Evolutionary conservation across 2,329 filamentous ascomycete genomes (phyloP), one percentile per base, ranked within the genome.

Genomic region (Shiraia sp.): DNA sequence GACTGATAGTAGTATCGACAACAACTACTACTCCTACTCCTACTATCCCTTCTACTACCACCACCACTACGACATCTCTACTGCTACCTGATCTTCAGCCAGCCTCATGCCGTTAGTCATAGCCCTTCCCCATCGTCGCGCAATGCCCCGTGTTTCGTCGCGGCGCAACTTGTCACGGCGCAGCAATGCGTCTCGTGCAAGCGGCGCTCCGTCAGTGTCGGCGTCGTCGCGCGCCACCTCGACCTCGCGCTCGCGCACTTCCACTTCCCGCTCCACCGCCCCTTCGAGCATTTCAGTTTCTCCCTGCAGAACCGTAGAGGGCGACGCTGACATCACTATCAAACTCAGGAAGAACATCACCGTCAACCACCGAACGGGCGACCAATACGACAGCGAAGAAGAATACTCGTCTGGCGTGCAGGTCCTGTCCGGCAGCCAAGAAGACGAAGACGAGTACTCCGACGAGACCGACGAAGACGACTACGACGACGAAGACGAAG

Each of bases 51-150:
- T 45, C 47, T 46, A 49, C 55, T 51, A 54, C 59, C 55, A 53
- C 59, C 59, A 64, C n/a, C n/a, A n/a, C n/a, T n/a, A n/a, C n/a
- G n/a, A n/a, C n/a, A n/a, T n/a, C n/a, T n/a, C n/a, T n/a, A n/a
- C n/a, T n/a, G n/a, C n/a, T 62, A 55, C 54, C 54, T 38, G 53
- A 55, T 41, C 44, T 35, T 56, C 51, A 53, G 54, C 59, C 59
- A 65, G 57, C 62, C 61, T 65, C 65, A 71, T 71, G 68, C 67
- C 66, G 68, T 70, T 69, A 70, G 68, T 70, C 60, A 61, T 68
- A 63, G 58, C 64, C 61, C 63, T 69, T 55, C 64, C 65, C 55
- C 55, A 63, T 52, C 57, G 49, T 61, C 63, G 55, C 49, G 48
- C 56, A 44, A 40, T 53, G 43, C 40, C 49, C 44, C 41, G 45